phyloP scores from a whole-genome alignment of 495 filamentous ascomycete genomes.

The Penicillium macrosclerotiorum region DNA sequence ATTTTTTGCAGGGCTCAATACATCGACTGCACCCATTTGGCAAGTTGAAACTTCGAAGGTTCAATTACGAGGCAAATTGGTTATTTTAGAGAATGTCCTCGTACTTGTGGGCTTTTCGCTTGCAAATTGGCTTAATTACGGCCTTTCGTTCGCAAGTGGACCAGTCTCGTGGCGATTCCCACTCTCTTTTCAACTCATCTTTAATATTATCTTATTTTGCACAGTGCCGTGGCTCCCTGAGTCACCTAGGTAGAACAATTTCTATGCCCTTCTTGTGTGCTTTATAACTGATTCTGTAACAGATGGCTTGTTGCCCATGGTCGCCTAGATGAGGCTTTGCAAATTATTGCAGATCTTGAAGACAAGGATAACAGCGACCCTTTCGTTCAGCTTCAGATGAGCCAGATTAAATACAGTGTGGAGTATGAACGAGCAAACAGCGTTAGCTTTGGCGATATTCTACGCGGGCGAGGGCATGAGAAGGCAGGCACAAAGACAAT shows the following conservation, averaged over 20 bases:
- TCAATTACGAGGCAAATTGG: constrained; percentile 53
- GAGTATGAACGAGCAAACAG: constrained; percentile 15
- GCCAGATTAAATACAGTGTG: constrained; percentile 13
- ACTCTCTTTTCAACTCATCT: constrained; percentile 49
- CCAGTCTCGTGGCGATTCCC: constrained; percentile 34
- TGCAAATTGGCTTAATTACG: constrained; percentile 17
- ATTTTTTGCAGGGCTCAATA: too few relatives aligned
- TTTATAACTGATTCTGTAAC: too few relatives aligned
- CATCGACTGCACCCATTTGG: constrained; percentile 32
- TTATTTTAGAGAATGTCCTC: constrained; percentile 54
- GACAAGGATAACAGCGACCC: constrained; percentile 8
- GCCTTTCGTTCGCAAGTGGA: constrained; percentile 7
- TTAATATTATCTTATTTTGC: constrained; percentile 43
- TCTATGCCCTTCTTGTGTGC: too few relatives aligned
- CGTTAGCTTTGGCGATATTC: constrained; percentile 10
- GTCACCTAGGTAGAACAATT: too few relatives aligned
- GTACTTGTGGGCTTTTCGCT: constrained; percentile 46
- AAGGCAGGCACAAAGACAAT: too few relatives aligned
- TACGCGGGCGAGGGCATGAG: too few relatives aligned
- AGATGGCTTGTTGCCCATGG: constrained; percentile 29
- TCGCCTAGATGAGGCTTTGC: constrained; percentile 8
- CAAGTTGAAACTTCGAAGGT: constrained; percentile 51
- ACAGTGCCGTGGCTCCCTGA: constrained; percentile 50
- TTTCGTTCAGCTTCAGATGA: constrained; percentile 8
- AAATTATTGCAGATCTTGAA: constrained; percentile 44